phyloP scores from a whole-genome alignment of 2,329 filamentous ascomycete species.

The Beauveria rudraprayagi region DNA sequence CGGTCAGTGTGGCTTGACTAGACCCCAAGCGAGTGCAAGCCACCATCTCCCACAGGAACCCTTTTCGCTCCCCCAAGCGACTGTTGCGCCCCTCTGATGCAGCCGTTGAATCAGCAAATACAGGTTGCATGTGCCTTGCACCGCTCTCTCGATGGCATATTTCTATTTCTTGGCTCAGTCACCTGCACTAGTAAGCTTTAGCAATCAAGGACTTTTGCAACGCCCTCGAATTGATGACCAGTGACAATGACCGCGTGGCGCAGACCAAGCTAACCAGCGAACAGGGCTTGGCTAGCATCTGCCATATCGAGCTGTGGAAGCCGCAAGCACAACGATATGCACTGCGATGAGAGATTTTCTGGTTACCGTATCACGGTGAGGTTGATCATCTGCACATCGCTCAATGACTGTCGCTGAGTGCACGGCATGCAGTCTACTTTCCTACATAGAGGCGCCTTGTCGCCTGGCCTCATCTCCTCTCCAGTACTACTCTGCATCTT shows the following conservation, averaged over 20 bases:
- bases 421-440: neutral
- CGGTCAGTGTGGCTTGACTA: neutral
- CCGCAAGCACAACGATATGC: neutral
- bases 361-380: neutral
- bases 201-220: neutral
- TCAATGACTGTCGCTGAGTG: neutral
- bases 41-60: constrained; percentile 7
- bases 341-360: constrained; percentile 2
- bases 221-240: neutral
- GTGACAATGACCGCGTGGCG: neutral
- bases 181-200: neutral
- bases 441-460: neutral
- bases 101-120: neutral
- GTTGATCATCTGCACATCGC: neutral
- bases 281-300: neutral
- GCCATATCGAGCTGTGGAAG: neutral
- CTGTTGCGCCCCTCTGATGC: neutral
- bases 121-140: neutral
- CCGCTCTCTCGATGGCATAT: neutral
- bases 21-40: constrained; percentile 4
- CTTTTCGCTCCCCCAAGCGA: neutral
- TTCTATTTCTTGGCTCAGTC: neutral
- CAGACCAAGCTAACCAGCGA: neutral
- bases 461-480: neutral
- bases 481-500: neutral